Conservation (phyloP, 2,329 filamentous ascomycete species). For the Verticillium dahliae region DNA sequence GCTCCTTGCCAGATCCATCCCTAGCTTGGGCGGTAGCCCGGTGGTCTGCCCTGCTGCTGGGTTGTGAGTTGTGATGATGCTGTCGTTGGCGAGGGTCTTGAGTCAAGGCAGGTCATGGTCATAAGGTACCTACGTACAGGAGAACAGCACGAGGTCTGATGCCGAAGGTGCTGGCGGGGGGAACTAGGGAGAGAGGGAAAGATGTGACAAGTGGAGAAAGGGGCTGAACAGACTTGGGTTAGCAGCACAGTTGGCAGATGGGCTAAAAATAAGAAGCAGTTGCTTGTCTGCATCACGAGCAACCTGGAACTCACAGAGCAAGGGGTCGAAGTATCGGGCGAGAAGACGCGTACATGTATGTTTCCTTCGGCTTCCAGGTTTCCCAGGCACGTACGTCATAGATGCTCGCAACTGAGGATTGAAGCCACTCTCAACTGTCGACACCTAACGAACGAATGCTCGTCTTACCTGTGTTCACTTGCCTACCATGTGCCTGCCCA, state of each 20-base stretch:
- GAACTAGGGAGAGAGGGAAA: neutral
- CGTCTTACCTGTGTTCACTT: too few species aligned
- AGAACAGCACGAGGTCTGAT: neutral
- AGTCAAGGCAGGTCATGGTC: neutral
- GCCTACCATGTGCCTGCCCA: neutral
- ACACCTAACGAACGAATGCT: too few species aligned
- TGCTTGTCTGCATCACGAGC: neutral
- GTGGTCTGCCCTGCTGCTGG: neutral
- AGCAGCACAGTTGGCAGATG: neutral
- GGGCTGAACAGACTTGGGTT: neutral
- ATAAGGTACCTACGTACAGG: too few species aligned
- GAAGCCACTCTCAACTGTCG: too few species aligned
- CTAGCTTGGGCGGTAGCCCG: neutral
- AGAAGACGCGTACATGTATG: too few species aligned
- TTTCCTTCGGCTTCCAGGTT: too few species aligned
- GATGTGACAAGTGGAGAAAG: neutral
- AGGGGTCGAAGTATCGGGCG: too few species aligned
- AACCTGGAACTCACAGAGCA: too few species aligned
- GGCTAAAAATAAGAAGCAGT: neutral
- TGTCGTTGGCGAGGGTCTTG: neutral
- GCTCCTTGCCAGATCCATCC: neutral
- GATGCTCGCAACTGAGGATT: too few species aligned
- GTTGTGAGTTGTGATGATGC: neutral
- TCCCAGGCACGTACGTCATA: too few species aligned
- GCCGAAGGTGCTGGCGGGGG: neutral